These are phyloP conservation scores for Coniella lustricola DNA, from an alignment of 2,329 filamentous ascomycete species.

Conservation along the genomic window DNA sequence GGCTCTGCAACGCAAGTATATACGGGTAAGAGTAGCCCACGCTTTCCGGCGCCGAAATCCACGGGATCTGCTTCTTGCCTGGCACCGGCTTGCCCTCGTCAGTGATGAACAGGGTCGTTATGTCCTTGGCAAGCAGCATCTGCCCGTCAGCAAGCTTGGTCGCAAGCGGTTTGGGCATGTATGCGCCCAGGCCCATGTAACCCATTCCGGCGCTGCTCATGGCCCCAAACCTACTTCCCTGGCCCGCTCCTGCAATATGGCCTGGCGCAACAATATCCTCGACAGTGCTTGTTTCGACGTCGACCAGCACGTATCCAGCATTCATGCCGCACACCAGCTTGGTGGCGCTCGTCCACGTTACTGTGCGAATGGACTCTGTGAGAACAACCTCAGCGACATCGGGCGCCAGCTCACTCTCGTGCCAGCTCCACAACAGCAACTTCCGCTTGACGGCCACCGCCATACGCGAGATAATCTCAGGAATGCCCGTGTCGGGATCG, in stretches of 20 bases:
- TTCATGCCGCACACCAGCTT: conserved; percentile 87
- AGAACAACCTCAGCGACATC: conserved; percentile 72
- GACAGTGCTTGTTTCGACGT: conserved; percentile 67
- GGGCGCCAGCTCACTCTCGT: conserved; percentile 74
- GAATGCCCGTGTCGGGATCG: conserved; percentile 78
- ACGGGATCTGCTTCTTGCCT: conserved; percentile 84
- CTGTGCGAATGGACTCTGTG: conserved; percentile 74
- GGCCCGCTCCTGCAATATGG: conserved; percentile 58
- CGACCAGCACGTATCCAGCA: conserved; percentile 81
- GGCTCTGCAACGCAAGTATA: conserved; percentile 76
- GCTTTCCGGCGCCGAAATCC: conserved; percentile 79
- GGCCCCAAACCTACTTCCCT: conserved; percentile 71
- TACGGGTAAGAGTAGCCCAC: conserved; percentile 98
- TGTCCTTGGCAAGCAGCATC: conserved; percentile 91
- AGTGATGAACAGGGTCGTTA: conserved; percentile 89
- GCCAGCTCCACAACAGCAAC: conserved; percentile 89
- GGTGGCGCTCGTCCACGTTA: conserved; percentile 86
- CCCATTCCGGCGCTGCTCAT: conserved; percentile 85
- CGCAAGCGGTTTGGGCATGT: conserved; percentile 84
- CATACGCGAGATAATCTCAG: conserved; percentile 83
- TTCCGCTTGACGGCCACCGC: conserved; percentile 91
- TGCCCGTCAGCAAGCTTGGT: conserved; percentile 76
- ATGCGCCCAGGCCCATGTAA: conserved; percentile 90
- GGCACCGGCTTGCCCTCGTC: conserved; percentile 67
- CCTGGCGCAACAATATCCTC: conserved; percentile 76